Conservation (phyloP, 441 rosid species). For the Mallotus repandus region DNA sequence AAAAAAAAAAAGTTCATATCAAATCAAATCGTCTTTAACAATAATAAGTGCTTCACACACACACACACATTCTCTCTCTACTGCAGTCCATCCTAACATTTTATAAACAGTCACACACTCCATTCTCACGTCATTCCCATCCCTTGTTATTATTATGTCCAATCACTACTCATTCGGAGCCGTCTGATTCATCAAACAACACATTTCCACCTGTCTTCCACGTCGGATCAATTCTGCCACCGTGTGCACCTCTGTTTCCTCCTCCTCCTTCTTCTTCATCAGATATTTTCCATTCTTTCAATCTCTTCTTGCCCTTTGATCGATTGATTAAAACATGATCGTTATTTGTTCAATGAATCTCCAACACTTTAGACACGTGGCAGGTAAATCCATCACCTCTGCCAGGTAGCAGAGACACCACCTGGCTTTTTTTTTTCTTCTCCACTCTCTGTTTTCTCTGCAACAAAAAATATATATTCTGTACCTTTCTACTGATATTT, state of each 20-base stretch:
- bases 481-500: conserved; percentile 12
- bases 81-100: not conserved
- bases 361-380: not conserved
- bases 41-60: conserved; percentile 21
- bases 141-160: not conserved
- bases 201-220: conserved; percentile 11
- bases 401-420: not conserved
- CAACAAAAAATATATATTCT: conserved; percentile 3
- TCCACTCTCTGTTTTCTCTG: not conserved
- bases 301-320: conserved; percentile 1
- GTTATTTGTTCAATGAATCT: not conserved
- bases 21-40: conserved; percentile 29
- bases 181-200: conserved; percentile 25
- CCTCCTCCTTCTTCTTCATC: too few species aligned
- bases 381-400: not conserved
- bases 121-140: not conserved
- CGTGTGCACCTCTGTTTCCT: not conserved
- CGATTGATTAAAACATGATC: not conserved
- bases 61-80: conserved; percentile 5
- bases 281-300: not conserved
- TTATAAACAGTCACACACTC: conserved; percentile 23
- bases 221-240: not conserved
- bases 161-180: conserved; percentile 9
- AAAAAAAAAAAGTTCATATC: not conserved
- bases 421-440: not conserved